Evolutionary conservation across 345 rosid species (phyloP).

Genomic region (Brassica incana): DNA sequence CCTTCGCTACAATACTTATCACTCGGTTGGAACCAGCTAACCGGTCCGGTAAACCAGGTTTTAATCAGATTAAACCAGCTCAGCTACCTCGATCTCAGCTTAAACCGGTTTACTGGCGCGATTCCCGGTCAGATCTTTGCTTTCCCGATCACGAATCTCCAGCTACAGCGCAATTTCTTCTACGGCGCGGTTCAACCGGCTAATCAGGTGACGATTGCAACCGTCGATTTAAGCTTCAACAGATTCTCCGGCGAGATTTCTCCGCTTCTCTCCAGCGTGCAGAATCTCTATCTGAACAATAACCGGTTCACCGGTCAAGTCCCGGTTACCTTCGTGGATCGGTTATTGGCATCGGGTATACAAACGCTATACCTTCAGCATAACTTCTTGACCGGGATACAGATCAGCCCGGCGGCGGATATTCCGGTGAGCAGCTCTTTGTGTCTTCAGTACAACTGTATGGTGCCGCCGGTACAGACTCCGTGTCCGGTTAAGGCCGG

Average conservation of each 20-base stretch:
- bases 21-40: conserved; percentile 65
- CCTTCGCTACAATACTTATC: conserved; percentile 80
- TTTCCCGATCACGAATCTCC: conserved; percentile 71
- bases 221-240: conserved; percentile 86
- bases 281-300: conserved; percentile 76
- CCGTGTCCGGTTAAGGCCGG: conserved; percentile 93
- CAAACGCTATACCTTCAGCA: conserved; percentile 85
- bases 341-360: conserved; percentile 61
- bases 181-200: conserved; percentile 61
- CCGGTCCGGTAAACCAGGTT: conserved; percentile 67
- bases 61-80: conserved; percentile 61
- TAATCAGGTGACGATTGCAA: conserved; percentile 56
- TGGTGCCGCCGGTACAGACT: conserved; percentile 86
- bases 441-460: conserved; percentile 90
- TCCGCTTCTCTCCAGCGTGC: conserved; percentile 77
- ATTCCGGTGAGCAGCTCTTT: conserved; percentile 84
- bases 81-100: conserved; percentile 75
- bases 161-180: conserved; percentile 72
- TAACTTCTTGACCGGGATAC: conserved; percentile 86
- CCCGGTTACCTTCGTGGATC: conserved; percentile 78
- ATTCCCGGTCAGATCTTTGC: conserved; percentile 60
- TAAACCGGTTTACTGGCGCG: conserved; percentile 71
- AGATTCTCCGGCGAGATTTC: conserved; percentile 72
- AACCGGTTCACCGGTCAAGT: conserved; percentile 86
- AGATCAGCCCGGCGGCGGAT: conserved; percentile 82